Evolutionary conservation across 1,284 basidiomycete species (phyloP), one percentile per base, ranked within the genome.

Genomic region (Ceratobasidium sp.): DNA sequence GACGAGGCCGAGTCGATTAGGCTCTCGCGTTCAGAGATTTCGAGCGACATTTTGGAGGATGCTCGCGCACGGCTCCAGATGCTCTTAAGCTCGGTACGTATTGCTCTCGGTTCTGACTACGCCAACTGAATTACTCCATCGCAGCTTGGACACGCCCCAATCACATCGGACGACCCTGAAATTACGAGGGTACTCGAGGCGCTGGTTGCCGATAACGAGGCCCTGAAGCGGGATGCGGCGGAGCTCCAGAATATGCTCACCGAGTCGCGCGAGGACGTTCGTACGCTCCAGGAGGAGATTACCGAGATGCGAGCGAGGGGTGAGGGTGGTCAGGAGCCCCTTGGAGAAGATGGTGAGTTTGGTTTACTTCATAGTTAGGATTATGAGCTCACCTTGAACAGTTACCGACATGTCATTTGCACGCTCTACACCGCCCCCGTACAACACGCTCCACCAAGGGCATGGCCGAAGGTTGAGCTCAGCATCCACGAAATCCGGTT

Each of bases 161-260:
- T 46, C 26, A 32, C 60, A 26, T 57, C 73, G 9, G 87, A 87
- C 46, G 84, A 88, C 72, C 79, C 84, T 18, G 90, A 92, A 77
- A 80, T 92, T 14, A 87, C 85, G 39, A 84, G 86, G 72, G 87
- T 94, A 5, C 82, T 96, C 8, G 92, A 94, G 78, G 88, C 90
- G 12, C 83, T 96, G 16, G 92, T 95, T 10, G 87, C 89, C 34
- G 91, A 93, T 77, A 96, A 95, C 77, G 92, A 95, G 76, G 84
- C 85, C 32, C 81, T 96, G 72, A 92, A 93, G 80, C 88, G 87
- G 36, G 92, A 94, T 77, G 92, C 92, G 72, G 85, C 86, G 3
- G 93, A 96, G 78, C 81, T 96, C 45, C 89, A 92, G 73, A 86
- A 85, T 69, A 80, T 94, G 16, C 83, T 96, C 5, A 80, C 86